Evolutionary conservation across 441 rosid genomes (phyloP), one percentile per base, ranked within the genome.

Genomic region (Macaranga tanarius): DNA sequence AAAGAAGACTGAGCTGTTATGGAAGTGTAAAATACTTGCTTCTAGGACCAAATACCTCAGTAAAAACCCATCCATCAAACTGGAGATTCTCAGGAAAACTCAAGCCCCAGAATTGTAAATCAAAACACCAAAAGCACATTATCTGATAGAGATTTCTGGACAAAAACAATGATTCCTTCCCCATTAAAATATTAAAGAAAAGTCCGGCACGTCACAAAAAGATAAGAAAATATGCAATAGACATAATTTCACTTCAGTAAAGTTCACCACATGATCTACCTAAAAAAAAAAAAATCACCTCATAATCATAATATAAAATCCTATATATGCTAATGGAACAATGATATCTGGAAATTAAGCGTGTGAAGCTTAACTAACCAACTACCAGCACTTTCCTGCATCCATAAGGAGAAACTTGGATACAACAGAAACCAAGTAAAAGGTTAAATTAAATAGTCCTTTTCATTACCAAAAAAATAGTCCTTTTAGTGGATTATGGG

Each of bases 401-500:
- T 51, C 12, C n/a, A 67, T 11, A 25, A 34, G 31, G 26, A 38
- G 48, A 67, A 67, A 19, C 59, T 4, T 67, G 71, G 28, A 67
- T 4, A 13, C 45, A 7, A 26, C 20, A 10, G 28, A 52, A 51
- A 67, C 31, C 25, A 52, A 34, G 45, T 17, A 28, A 13, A 19
- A 34, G 12, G 44, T 51, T 67, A 8, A 15, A 38, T 12, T 19
- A 23, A 67, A 67, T 12, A 31, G 45, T 2, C 52, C 10, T 28
- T 50, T 20, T 6, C n/a, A n/a, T n/a, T n/a, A n/a, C n/a, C n/a
- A n/a, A 19, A 45, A 31, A 23, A 67, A 67, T 12, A 31, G 45
- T 2, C 52, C 10, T 28, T 50, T 20, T 6, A 26, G 23, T 67
- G 20, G 13, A 11, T 34, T 23, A 19, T 40, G 15, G 31, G 17